A percentile compares a stretch with the other conserved stretches of the same genome.
These are phyloP conservation scores for Aechmea fasciata DNA, from an alignment of 176 grass and related monocot genomes.

Conservation along the genomic window DNA sequence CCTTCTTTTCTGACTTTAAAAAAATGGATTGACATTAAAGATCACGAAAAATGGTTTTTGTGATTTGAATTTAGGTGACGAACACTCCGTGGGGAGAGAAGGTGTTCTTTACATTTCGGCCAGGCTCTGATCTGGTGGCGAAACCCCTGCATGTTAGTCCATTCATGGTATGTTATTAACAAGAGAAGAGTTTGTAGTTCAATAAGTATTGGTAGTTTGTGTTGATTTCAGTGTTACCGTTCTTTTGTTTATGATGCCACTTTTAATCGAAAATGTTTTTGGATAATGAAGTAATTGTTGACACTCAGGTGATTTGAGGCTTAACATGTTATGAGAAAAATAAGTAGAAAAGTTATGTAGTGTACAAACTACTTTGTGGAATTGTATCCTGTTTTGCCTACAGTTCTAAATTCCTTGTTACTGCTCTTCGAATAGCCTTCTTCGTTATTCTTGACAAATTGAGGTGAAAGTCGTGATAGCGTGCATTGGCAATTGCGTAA, in stretches of 20 bases:
- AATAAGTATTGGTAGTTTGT: neutral
- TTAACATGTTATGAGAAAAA: neutral
- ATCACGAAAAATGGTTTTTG: neutral
- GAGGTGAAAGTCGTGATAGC: too few relatives aligned
- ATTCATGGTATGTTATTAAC: conserved; percentile 55
- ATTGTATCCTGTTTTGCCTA: too few relatives aligned
- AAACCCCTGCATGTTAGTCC: conserved; percentile 94
- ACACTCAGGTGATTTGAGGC: neutral
- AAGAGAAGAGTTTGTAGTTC: conserved; percentile 2
- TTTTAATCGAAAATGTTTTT: neutral
- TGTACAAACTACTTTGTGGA: too few relatives aligned
- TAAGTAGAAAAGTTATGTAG: too few relatives aligned
- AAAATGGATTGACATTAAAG: too few relatives aligned
- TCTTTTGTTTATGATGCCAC: neutral
- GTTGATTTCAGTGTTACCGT: neutral
- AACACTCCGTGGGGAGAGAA: conserved; percentile 92
- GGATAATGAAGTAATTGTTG: neutral
- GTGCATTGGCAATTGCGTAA: too few relatives aligned
- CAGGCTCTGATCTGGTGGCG: conserved; percentile 57
- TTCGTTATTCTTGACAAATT: too few relatives aligned
- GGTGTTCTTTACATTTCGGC: conserved; percentile 65
- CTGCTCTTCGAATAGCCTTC: too few relatives aligned
- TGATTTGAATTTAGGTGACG: conserved; percentile 48
- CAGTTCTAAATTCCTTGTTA: too few relatives aligned
- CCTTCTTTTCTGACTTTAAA: neutral